phyloP scores from a whole-genome alignment of 805 yeast genomes.

The Yueomyces sp. region DNA sequence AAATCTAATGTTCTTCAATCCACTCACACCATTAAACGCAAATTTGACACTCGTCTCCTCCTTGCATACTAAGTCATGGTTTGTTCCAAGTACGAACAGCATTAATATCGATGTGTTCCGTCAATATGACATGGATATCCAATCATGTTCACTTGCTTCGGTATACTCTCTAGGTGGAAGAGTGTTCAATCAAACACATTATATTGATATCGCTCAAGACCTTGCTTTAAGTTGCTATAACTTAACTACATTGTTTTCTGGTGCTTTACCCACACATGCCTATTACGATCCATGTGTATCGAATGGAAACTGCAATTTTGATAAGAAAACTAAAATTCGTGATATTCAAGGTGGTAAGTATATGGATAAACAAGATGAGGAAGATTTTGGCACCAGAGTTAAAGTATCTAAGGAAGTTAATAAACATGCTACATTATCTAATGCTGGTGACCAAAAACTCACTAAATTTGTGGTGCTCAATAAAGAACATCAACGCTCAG shows the following conservation, averaged over 20 bases:
- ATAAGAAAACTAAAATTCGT: constrained; percentile 8
- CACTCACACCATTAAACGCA: constrained; percentile 26
- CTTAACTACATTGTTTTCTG: constrained; percentile 27
- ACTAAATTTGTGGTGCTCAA: not conserved
- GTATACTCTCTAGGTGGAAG: constrained; percentile 37
- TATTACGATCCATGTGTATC: constrained; percentile 8
- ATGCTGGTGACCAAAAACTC: not conserved
- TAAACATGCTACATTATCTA: not conserved
- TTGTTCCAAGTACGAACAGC: constrained; percentile 14
- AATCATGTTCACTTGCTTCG: constrained; percentile 42
- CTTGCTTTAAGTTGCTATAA: constrained; percentile 38
- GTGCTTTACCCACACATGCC: constrained; percentile 22
- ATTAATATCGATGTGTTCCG: constrained; percentile 14
- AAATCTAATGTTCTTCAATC: constrained; percentile 31
- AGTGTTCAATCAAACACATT: constrained; percentile 25
- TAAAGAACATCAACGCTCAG: not conserved
- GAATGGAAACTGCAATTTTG: constrained; percentile 7
- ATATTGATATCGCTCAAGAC: constrained; percentile 27
- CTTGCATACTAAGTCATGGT: constrained; percentile 7
- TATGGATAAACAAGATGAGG: not conserved
- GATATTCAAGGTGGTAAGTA: constrained; percentile 12
- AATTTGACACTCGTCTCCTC: constrained; percentile 10
- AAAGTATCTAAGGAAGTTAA: not conserved
- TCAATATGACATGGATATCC: constrained; percentile 31
- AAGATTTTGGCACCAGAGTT: not conserved